Evolutionary conservation across 2,329 filamentous ascomycete genomes (phyloP), one percentile per base, ranked within the genome.

Genomic region (Aspergillus quadricinctus): DNA sequence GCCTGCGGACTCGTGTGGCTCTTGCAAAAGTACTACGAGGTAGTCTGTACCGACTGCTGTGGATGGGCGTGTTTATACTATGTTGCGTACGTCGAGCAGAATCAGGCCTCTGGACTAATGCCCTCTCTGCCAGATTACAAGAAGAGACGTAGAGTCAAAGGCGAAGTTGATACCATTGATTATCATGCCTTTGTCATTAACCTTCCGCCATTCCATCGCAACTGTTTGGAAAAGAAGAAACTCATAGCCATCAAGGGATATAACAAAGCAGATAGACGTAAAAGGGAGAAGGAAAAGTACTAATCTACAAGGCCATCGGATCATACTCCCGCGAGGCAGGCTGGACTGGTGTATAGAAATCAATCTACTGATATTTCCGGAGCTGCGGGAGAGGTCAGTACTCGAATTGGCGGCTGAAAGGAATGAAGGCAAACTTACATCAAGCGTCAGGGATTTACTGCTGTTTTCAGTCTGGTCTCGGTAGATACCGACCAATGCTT

Each of bases 401-500:
- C 23, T 17, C 2, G 5, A 7, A 48, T 19, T 43, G 17, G n/a
- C 21, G 49, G 28, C 14, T 37, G n/a, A 25, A 29, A 9, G 31
- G 31, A 29, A 49, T 29, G 55, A 49, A 25, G 27, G 31, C 55
- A 54, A 54, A 80, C 93, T 93, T 79, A 97, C 92, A 87, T 99
- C 94, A 67, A 99, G 79, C 56, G 92, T 97, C 76, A 99, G 78
- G 40, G 91, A 90, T 76, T 91, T 89, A 65, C 89, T 95, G 68
- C 88, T 95, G 76, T 97, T 99, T 56, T 91, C 90, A 55, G 88
- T 86, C 77, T 99, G 94, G 70, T 99, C 95, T 63, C 94, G 83
- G 79, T 96, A 97, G 10, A 99, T 92, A 52, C 94, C 94, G 4
- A 99, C 92, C 66, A 99, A 75, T 59, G 92, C 95, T 80, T 99